Conservation (phyloP, 495 filamentous ascomycete genomes). For the Hypomontagnella submonticulosa region DNA sequence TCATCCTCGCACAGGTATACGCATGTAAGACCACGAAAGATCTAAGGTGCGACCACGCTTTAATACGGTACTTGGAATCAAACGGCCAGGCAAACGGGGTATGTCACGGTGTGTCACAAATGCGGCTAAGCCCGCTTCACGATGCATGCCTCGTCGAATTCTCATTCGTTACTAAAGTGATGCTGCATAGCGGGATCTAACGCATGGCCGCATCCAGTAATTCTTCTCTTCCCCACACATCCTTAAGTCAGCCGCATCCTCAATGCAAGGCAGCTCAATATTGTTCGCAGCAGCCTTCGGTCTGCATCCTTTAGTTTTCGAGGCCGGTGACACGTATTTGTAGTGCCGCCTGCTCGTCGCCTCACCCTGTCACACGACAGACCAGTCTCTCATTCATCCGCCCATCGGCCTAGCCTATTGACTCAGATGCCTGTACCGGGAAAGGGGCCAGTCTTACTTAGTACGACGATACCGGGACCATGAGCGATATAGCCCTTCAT, state of each 20-base stretch:
- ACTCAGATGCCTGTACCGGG: conserved; percentile 91
- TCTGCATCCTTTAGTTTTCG: conserved; percentile 9
- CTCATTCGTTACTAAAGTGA: conserved; percentile 22
- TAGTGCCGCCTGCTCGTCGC: conserved; percentile 11
- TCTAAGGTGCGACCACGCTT: too few relatives aligned
- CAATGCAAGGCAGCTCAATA: conserved; percentile 22
- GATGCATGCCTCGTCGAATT: conserved; percentile 7
- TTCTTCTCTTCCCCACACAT: conserved; percentile 31
- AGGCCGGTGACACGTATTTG: conserved; percentile 15
- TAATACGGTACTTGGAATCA: too few relatives aligned
- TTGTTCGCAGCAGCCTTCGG: not conserved
- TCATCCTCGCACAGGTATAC: too few relatives aligned
- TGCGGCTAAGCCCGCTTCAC: not conserved
- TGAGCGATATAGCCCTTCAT: conserved; percentile 99
- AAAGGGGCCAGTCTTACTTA: conserved; percentile 92
- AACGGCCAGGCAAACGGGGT: too few relatives aligned
- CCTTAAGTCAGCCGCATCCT: conserved; percentile 33
- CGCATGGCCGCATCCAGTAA: conserved; percentile 18
- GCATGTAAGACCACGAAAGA: too few relatives aligned
- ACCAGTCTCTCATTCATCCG: conserved; percentile 4
- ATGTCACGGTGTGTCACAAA: too few relatives aligned
- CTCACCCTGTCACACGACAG: conserved; percentile 9
- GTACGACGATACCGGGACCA: conserved; percentile 85
- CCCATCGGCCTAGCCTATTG: conserved; percentile 7
- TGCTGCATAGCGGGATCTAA: conserved; percentile 35